phyloP scores from a whole-genome alignment of 2,329 filamentous ascomycete genomes.

The Fusarium cicatricum region DNA sequence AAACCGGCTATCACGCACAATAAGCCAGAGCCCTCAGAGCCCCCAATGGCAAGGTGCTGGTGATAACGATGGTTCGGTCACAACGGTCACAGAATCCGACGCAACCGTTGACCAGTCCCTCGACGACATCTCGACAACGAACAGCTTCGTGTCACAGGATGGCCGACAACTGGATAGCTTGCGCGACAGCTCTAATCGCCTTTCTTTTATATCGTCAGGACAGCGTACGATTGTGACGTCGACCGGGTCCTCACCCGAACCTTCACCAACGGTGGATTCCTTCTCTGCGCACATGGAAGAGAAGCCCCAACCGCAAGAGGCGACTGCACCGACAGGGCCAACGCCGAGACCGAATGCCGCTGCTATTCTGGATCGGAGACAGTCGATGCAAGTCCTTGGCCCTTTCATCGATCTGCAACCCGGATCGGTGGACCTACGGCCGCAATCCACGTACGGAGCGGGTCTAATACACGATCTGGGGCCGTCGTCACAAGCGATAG shows the following conservation, averaged over 20 bases:
- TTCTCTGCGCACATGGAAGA: constrained; percentile 48
- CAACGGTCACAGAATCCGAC: constrained; percentile 35
- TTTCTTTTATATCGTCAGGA: constrained; percentile 68
- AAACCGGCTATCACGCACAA: constrained; percentile 53
- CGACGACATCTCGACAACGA: constrained; percentile 65
- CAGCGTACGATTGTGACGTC: constrained; percentile 69
- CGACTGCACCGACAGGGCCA: constrained; percentile 44
- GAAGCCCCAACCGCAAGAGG: constrained; percentile 31
- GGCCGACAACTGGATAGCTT: constrained; percentile 65
- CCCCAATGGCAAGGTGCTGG: constrained; percentile 19
- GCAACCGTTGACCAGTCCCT: constrained; percentile 52
- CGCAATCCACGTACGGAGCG: constrained; percentile 33
- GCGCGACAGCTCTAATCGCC: constrained; percentile 63
- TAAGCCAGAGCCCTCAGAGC: constrained; percentile 26
- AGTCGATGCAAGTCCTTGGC: constrained; percentile 59
- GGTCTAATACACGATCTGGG: constrained; percentile 17
- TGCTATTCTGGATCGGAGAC: constrained; percentile 59
- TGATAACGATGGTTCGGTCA: constrained; percentile 19
- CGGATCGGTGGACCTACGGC: constrained; percentile 38
- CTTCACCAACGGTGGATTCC: constrained; percentile 63
- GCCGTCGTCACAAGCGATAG: neutral
- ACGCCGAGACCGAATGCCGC: constrained; percentile 61
- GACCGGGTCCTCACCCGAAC: constrained; percentile 60
- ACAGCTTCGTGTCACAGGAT: constrained; percentile 66
- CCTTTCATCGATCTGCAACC: constrained; percentile 53